These are phyloP conservation scores for Saturnispora quitensis DNA, from an alignment of 805 yeast genomes.

Conservation along the genomic window DNA sequence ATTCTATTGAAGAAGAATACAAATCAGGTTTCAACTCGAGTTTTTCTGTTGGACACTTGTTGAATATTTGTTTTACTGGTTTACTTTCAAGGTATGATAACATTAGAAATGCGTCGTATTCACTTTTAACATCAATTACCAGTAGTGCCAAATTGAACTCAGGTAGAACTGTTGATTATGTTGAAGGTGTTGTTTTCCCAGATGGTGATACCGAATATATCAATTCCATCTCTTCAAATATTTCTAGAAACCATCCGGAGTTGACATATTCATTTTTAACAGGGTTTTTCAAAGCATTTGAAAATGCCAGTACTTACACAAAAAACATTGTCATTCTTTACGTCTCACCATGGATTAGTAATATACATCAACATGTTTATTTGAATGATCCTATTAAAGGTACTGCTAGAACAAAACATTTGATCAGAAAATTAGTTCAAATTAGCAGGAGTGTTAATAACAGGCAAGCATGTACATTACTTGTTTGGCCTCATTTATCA, in stretches of 20 bases:
- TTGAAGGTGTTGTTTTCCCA: constrained; percentile 60
- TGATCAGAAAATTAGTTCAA: constrained; percentile 54
- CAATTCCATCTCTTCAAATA: constrained; percentile 42
- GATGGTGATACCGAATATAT: constrained; percentile 56
- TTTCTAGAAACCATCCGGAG: constrained; percentile 49
- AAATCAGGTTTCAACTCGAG: constrained; percentile 28
- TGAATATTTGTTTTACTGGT: constrained; percentile 61
- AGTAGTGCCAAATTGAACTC: constrained; percentile 48
- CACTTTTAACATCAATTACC: constrained; percentile 53
- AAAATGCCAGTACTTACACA: constrained; percentile 28
- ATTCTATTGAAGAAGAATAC: constrained; percentile 22
- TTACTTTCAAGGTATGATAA: constrained; percentile 49
- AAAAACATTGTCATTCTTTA: constrained; percentile 38
- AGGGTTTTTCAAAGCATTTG: constrained; percentile 45
- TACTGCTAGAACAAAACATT: constrained; percentile 46
- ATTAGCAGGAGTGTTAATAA: constrained; percentile 44
- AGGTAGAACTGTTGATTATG: constrained; percentile 46
- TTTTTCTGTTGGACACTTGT: constrained; percentile 42
- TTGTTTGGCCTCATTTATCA: constrained; percentile 61
- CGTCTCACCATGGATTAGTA: constrained; percentile 67
- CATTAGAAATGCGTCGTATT: constrained; percentile 55
- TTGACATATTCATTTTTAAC: constrained; percentile 48
- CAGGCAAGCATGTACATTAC: constrained; percentile 45
- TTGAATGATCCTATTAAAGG: constrained; percentile 49
- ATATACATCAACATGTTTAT: constrained; percentile 51